phyloP scores from a whole-genome alignment of 257 asterid species.

The Primulina tabacum region DNA sequence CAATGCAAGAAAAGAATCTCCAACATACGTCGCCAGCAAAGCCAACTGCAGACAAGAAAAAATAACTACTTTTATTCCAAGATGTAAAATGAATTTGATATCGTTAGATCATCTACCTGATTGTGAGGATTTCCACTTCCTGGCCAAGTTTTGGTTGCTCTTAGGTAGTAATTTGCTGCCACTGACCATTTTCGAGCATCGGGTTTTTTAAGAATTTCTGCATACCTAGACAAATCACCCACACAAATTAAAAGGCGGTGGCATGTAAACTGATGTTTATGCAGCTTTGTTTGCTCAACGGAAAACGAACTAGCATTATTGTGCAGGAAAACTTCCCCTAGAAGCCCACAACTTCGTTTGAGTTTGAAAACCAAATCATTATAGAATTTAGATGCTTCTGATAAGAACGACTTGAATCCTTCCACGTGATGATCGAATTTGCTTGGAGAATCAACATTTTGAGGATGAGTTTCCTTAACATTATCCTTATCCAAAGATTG shows the following conservation, averaged over 20 bases:
- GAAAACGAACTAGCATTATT: slow-evolving; percentile 26
- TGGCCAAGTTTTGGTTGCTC: slow-evolving; percentile 74
- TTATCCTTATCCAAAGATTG: slow-evolving; percentile 32
- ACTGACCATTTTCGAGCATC: slow-evolving; percentile 64
- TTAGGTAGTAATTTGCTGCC: slow-evolving; percentile 64
- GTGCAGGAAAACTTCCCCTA: slow-evolving; percentile 38
- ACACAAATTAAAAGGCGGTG: slow-evolving; percentile 84
- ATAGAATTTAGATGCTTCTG: slow-evolving; percentile 69
- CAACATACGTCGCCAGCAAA: slow-evolving; percentile 69
- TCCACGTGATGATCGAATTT: slow-evolving; percentile 38
- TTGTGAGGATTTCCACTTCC: slow-evolving; percentile 93
- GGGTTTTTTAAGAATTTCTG: slow-evolving; percentile 55
- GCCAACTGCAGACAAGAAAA: slow-evolving; percentile 59
- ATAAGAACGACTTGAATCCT: slow-evolving; percentile 62
- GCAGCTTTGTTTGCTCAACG: slow-evolving; percentile 33
- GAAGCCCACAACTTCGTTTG: slow-evolving; percentile 49
- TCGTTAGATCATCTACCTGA: slow-evolving; percentile 45
- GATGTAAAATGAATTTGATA: neutral
- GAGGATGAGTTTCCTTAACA: slow-evolving; percentile 29
- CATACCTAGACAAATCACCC: slow-evolving; percentile 84
- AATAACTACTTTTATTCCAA: neutral
- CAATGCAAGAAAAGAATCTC: slow-evolving; percentile 76
- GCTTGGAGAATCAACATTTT: slow-evolving; percentile 29
- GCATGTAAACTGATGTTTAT: slow-evolving; percentile 55
- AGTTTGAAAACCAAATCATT: slow-evolving; percentile 42